These are phyloP conservation scores for Nicotiana rustica DNA, from an alignment of 305 asterid species.

Conservation along the genomic window DNA sequence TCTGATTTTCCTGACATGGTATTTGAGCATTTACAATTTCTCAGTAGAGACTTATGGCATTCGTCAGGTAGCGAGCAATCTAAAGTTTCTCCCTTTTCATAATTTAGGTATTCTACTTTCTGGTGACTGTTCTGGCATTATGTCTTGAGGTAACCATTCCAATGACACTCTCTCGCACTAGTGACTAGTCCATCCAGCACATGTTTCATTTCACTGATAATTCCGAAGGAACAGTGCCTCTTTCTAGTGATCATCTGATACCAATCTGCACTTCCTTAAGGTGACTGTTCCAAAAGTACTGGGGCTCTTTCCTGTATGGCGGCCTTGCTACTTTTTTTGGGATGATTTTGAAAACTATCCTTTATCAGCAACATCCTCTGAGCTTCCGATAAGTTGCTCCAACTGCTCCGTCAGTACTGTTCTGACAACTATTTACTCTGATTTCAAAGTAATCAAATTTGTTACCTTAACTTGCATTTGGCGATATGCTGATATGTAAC, in stretches of 20 bases:
- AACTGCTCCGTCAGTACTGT: neutral
- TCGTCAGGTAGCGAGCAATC: neutral
- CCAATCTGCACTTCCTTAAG: conserved; percentile 18
- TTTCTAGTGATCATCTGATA: neutral
- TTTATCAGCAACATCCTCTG: conserved; percentile 4
- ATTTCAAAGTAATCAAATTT: conserved; percentile 17
- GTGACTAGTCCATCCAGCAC: conserved; percentile 10
- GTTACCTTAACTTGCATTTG: neutral
- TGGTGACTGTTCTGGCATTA: conserved; percentile 4
- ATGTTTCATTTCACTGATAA: neutral
- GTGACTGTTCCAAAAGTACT: conserved; percentile 2
- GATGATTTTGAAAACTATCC: neutral
- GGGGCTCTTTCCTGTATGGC: neutral
- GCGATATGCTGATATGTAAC: conserved; percentile 3
- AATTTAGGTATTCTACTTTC: neutral
- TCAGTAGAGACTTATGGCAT: neutral
- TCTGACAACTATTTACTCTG: conserved; percentile 27
- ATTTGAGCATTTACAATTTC: conserved; percentile 19
- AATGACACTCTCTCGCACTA: neutral
- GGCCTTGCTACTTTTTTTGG: neutral
- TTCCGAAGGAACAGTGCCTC: neutral
- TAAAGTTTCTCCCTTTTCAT: neutral
- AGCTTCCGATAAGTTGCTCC: conserved; percentile 23
- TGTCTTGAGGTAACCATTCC: neutral
- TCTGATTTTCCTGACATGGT: neutral